phyloP scores from a whole-genome alignment of 768 basidiomycete species.

The Agaricus subrufescens region DNA sequence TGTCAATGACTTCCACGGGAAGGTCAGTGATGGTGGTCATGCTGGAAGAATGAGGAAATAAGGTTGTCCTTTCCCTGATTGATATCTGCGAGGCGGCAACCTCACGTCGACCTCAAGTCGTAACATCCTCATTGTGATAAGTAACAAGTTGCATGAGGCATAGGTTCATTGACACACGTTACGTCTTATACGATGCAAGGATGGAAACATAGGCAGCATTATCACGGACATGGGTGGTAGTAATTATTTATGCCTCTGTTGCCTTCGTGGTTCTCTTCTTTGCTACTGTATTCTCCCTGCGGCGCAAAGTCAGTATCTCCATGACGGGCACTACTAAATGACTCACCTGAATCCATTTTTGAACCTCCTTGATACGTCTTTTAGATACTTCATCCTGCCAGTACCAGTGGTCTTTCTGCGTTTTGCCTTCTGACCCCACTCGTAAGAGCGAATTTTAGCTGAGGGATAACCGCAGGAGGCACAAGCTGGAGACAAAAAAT shows the following conservation, averaged over 20 bases:
- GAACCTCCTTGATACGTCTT: constrained; percentile 90
- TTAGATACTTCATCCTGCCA: constrained; percentile 92
- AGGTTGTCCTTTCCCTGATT: too few relatives aligned
- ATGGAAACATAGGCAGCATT: background rate
- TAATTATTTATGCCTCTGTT: constrained; percentile 6
- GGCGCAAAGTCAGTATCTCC: background rate
- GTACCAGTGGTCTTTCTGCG: constrained; percentile 99
- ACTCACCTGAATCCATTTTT: constrained; percentile 95
- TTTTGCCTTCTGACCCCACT: constrained; percentile 99
- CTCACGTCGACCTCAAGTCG: too few relatives aligned
- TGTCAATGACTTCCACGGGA: background rate
- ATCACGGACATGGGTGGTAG: background rate
- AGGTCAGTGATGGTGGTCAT: background rate
- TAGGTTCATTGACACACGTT: constrained; percentile 4
- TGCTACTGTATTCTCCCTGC: constrained; percentile 87
- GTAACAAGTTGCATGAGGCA: background rate
- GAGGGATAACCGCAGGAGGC: constrained; percentile 95
- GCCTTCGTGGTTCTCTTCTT: constrained; percentile 58
- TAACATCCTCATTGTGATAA: too few relatives aligned
- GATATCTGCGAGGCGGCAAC: too few relatives aligned
- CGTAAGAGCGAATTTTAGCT: constrained; percentile 91
- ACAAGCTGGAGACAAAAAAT: constrained; percentile 58
- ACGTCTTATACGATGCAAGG: background rate
- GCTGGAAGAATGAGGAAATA: too few relatives aligned
- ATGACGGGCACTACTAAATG: too few relatives aligned